phyloP scores from a whole-genome alignment of 2,329 filamentous ascomycete genomes.

The Curvularia sp. region DNA sequence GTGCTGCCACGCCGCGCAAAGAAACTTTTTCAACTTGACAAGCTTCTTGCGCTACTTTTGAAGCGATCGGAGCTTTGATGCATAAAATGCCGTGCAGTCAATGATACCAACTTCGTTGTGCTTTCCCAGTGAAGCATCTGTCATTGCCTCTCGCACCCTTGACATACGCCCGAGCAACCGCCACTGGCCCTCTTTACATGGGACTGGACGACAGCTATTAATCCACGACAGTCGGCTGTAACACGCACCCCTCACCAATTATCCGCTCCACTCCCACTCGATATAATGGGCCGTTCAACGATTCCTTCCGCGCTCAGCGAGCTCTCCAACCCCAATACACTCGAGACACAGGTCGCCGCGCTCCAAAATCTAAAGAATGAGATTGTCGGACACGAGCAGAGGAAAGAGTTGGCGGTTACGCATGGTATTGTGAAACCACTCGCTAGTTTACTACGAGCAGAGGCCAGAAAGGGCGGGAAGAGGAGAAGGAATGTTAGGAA shows the following conservation, averaged over 20 bases:
- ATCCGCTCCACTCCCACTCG: slow-evolving; percentile 8
- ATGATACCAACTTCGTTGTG: slow-evolving; percentile 11
- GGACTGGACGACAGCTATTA: slow-evolving; percentile 13
- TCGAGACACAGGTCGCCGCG: slow-evolving; percentile 57
- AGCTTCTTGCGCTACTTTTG: background rate
- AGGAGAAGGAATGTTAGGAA: slow-evolving; percentile 56
- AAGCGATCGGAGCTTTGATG: background rate
- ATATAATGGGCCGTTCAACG: slow-evolving; percentile 45
- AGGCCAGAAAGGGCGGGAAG: slow-evolving; percentile 55
- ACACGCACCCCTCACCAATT: slow-evolving; percentile 14
- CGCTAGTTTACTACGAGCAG: slow-evolving; percentile 58
- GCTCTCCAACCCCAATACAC: slow-evolving; percentile 47
- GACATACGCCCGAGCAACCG: slow-evolving; percentile 11
- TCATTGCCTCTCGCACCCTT: slow-evolving; percentile 10
- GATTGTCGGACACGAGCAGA: slow-evolving; percentile 83
- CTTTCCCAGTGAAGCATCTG: slow-evolving; percentile 6
- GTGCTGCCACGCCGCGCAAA: slow-evolving; percentile 1
- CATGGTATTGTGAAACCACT: slow-evolving; percentile 72
- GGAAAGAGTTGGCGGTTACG: slow-evolving; percentile 80
- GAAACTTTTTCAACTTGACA: background rate
- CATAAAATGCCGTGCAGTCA: slow-evolving; percentile 9
- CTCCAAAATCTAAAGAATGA: slow-evolving; percentile 85
- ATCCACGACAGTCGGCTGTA: slow-evolving; percentile 20
- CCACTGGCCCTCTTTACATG: slow-evolving; percentile 10
- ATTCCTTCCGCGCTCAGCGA: slow-evolving; percentile 49